Percentiles rank a stretch among this genome's conserved stretches.
These are phyloP conservation scores for Phytopythium ostracodes DNA, from an alignment of 352 stramenopile genomes.

Conservation along the genomic window DNA sequence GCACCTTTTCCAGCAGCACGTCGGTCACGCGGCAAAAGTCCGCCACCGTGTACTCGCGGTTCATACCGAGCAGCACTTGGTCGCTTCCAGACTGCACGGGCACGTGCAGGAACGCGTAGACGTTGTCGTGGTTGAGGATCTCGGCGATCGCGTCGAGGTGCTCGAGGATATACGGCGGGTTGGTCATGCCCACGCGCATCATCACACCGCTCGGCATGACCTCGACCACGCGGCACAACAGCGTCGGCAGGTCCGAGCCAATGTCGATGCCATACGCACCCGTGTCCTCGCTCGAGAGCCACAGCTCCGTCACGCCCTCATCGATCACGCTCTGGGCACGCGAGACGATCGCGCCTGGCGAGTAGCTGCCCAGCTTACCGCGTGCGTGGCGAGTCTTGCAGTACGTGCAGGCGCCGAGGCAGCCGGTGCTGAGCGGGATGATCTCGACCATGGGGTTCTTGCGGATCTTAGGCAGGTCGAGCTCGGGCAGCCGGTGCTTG, in stretches of 20 bases:
- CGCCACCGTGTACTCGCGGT: constrained; percentile 85
- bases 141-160: constrained; percentile 83
- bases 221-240: constrained; percentile 65
- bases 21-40: constrained; percentile 82
- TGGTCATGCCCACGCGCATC: constrained; percentile 92
- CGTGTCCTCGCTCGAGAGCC: constrained; percentile 90
- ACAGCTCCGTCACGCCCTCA: constrained; percentile 89
- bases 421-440: constrained; percentile 89
- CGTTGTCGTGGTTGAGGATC: constrained; percentile 72
- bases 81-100: constrained; percentile 89
- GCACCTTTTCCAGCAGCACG: constrained; percentile 68
- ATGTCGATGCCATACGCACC: constrained; percentile 91
- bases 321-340: constrained; percentile 61
- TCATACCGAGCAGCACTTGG: constrained; percentile 87
- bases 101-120: constrained; percentile 91
- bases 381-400: constrained; percentile 92
- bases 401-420: constrained; percentile 91
- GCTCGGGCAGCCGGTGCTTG: constrained; percentile 75
- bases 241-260: constrained; percentile 62
- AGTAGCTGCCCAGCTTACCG: constrained; percentile 89
- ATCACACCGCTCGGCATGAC: constrained; percentile 77
- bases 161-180: constrained; percentile 90
- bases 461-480: constrained; percentile 91
- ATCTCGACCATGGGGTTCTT: constrained; percentile 93
- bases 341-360: constrained; percentile 67